Percentiles rank a stretch among this genome's conserved stretches.
These are phyloP conservation scores for Dictyostelium purpureum DNA, from an alignment of 78 protist genomes.

Conservation along the genomic window DNA sequence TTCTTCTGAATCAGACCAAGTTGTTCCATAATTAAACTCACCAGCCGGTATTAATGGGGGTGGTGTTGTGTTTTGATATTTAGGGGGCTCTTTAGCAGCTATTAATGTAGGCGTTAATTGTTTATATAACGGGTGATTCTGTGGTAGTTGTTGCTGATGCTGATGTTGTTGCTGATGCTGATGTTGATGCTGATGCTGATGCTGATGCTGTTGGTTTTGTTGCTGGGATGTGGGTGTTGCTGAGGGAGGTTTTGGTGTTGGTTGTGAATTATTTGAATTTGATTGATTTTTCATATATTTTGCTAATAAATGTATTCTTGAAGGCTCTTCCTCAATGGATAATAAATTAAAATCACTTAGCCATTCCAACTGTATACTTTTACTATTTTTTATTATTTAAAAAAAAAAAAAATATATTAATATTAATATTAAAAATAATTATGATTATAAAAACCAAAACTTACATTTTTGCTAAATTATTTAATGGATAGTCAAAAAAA, in stretches of 20 bases:
- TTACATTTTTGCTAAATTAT: conserved; percentile 23
- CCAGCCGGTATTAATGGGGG: conserved; percentile 58
- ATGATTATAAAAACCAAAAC: not conserved
- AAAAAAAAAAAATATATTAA: not conserved
- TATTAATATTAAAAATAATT: not conserved
- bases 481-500: not conserved
- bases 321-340: conserved; percentile 68
- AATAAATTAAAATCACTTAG: conserved; percentile 64
- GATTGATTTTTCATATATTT: conserved; percentile 11
- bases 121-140: not conserved
- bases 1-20: conserved; percentile 63
- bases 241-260: not conserved
- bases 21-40: conserved; percentile 20
- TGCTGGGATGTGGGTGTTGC: not conserved
- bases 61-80: not conserved
- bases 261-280: not conserved
- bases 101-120: not conserved
- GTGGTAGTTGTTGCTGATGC: not conserved
- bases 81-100: too few species aligned
- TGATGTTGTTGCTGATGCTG: not conserved
- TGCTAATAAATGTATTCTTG: conserved; percentile 33
- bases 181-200: not conserved
- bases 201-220: not conserved
- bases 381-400: not conserved
- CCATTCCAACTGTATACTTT: conserved; percentile 48